Conservation (phyloP, 73 alveolate species). For the Tetrahymena thermophila region DNA sequence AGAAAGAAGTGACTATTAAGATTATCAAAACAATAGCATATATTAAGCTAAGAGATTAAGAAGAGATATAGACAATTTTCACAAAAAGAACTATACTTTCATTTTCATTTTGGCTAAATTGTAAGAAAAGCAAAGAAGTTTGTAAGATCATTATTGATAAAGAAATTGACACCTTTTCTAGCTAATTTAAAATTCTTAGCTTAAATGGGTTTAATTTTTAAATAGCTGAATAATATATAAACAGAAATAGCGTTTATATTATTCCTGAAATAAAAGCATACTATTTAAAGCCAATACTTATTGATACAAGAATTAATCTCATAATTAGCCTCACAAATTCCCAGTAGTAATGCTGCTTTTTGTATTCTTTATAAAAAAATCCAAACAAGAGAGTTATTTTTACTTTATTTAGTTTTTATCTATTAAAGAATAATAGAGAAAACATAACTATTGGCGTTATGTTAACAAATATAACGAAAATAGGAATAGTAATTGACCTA, state of each 20-base stretch:
- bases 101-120: not conserved
- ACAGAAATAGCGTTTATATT: not conserved
- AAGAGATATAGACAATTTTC: not conserved
- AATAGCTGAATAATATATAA: not conserved
- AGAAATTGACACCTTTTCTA: not conserved
- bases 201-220: not conserved
- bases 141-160: not conserved
- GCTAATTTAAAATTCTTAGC: not conserved
- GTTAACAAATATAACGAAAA: not conserved
- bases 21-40: no score
- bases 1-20: not conserved
- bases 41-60: not conserved
- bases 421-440: not conserved
- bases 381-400: not conserved
- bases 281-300: not conserved
- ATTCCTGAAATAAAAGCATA: not conserved
- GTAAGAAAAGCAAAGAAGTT: not conserved
- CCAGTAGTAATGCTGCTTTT: not conserved
- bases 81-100: not conserved
- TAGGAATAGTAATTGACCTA: not conserved
- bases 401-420: not conserved
- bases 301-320: not conserved
- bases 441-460: not conserved
- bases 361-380: not conserved
- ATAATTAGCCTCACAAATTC: not conserved